Evolutionary conservation across 2,329 filamentous ascomycete genomes (phyloP), one percentile per base, ranked within the genome.

Genomic region (Sarocladiaceae sp.): DNA sequence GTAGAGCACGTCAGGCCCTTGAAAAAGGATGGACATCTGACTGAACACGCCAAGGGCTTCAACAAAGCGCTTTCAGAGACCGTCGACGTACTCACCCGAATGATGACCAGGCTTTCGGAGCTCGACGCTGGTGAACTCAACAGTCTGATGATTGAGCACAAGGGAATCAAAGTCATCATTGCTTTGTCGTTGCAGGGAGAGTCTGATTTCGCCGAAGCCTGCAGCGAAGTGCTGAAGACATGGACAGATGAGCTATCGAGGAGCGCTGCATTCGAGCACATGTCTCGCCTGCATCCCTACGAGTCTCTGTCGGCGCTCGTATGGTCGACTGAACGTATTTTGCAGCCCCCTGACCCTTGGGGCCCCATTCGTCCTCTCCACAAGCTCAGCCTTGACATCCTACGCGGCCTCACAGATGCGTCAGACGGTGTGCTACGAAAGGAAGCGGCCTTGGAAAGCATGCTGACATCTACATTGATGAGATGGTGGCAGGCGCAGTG

Each of bases 401-500:
- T 83, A 3, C 67, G 67, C 19, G 72, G 70, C 19, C 66, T 84
- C 20, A 76, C 73, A 50, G 78, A 82, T 46, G 67, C 74, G 4
- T 66, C 72, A 0, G 67, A 67, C 3, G 80, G 80, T 35, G 68
- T 81, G 43, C 60, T 81, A 41, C 68, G 77, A 50, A 74, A 73
- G 46, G 84, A 91, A 51, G 73, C 77, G 11, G 70, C 76, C 27
- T 78, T 82, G 3, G 40, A 43, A 13, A 33, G 26, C 19, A 9
- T 21, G 10, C 19, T 43, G 4, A 43, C 40, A 7, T 20, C 26
- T 5, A 33, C 40, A 21, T 73, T 94, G 12, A 74, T 85, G 56
- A 76, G 75, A 27, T 88, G 94, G 67, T 98, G 94, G 94, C 76
- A 80, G 48, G 78, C 80, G 46, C 78, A 90, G 53, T 98, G 94